Conservation (phyloP, 1,284 basidiomycete genomes). For the Waitea zeae region DNA sequence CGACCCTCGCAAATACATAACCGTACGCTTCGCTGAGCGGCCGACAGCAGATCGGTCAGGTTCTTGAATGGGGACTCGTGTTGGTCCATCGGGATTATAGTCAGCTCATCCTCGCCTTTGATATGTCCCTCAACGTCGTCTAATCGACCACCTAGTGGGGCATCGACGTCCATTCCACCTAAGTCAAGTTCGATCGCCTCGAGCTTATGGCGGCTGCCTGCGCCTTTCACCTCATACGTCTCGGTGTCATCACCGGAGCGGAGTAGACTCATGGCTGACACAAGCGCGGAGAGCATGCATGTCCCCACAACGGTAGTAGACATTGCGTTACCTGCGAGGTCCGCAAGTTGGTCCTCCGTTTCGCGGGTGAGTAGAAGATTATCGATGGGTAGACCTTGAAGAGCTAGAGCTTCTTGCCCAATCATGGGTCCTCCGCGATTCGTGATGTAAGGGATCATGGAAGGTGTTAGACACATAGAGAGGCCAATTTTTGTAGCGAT, state of each 20-base stretch:
- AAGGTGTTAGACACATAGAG: constrained; percentile 84
- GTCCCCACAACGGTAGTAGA: constrained; percentile 90
- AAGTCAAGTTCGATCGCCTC: constrained; percentile 13
- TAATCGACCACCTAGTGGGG: constrained; percentile 11
- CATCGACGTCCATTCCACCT: constrained; percentile 30
- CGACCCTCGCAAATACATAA: constrained; percentile 86
- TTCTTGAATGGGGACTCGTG: constrained; percentile 30
- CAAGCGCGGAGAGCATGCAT: constrained; percentile 73
- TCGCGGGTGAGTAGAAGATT: constrained; percentile 85
- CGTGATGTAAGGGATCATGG: constrained; percentile 93
- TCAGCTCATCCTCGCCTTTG: constrained; percentile 53
- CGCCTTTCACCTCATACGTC: constrained; percentile 41
- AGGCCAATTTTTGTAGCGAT: constrained; percentile 73
- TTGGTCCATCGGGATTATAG: constrained; percentile 48
- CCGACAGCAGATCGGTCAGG: constrained; percentile 39
- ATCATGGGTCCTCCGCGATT: constrained; percentile 95
- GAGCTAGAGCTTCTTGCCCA: constrained; percentile 79
- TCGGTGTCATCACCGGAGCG: constrained; percentile 42
- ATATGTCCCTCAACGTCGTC: constrained; percentile 35
- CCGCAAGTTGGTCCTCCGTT: constrained; percentile 85
- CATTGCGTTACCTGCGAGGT: constrained; percentile 95
- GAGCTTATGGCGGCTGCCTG: constrained; percentile 16
- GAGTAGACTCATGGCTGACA: constrained; percentile 46
- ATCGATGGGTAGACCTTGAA: constrained; percentile 88
- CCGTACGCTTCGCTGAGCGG: constrained; percentile 58